Conservation (phyloP, 140 eudicot genomes). For the Bidens hawaiensis region DNA sequence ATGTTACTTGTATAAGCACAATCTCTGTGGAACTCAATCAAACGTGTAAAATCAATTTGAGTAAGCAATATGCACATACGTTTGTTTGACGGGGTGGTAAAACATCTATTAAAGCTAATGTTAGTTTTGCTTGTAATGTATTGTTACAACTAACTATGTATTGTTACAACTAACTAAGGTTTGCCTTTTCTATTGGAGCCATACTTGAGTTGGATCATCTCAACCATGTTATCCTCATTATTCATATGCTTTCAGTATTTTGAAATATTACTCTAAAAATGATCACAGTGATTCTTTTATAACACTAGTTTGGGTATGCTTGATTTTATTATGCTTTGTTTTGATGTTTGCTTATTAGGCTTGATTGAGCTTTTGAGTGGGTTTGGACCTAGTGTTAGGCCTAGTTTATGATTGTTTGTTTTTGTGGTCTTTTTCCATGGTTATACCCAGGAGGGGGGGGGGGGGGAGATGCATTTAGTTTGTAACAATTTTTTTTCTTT, state of each 20-base stretch:
- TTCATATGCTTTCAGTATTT: background rate
- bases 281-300: background rate
- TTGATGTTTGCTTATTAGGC: too few relatives aligned
- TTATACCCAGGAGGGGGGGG: too few relatives aligned
- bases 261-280: background rate
- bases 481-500: too few relatives aligned
- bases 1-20: background rate
- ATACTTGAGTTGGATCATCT: background rate
- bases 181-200: background rate
- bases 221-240: background rate
- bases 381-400: too few relatives aligned
- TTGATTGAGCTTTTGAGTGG: too few relatives aligned
- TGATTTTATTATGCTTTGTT: too few relatives aligned
- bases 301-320: background rate
- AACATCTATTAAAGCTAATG: background rate
- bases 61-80: background rate
- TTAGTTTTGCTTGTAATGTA: slow-evolving; percentile 2
- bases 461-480: too few relatives aligned
- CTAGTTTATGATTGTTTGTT: too few relatives aligned
- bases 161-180: background rate
- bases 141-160: slow-evolving; percentile 2
- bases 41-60: background rate
- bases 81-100: background rate
- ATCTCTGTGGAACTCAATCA: background rate
- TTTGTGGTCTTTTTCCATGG: too few relatives aligned